A percentile compares a stretch with the other conserved stretches of the same genome.
phyloP scores from a whole-genome alignment of 352 stramenopile genomes.

The Pythium coloratum region DNA sequence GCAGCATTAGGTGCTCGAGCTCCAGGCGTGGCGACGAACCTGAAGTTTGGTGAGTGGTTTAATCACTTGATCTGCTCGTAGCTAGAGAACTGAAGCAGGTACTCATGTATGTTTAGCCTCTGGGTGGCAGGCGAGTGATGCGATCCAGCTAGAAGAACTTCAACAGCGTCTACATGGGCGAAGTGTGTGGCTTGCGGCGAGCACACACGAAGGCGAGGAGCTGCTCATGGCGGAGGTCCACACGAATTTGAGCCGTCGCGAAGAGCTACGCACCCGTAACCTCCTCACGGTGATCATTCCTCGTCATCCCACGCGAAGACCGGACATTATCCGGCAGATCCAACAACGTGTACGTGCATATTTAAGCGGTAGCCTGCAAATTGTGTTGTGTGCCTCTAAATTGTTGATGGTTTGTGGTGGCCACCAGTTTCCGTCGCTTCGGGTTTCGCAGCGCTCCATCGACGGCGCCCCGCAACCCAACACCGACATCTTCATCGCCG shows the following conservation, averaged over 20 bases:
- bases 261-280: slow-evolving; percentile 14
- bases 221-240: slow-evolving; percentile 45
- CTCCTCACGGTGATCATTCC: slow-evolving; percentile 61
- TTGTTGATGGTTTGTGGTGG: neutral
- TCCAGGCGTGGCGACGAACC: slow-evolving; percentile 40
- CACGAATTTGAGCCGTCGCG: neutral
- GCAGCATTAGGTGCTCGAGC: slow-evolving; percentile 37
- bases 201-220: slow-evolving; percentile 74
- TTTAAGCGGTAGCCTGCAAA: neutral
- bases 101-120: slow-evolving; percentile 16
- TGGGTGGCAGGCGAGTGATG: slow-evolving; percentile 11
- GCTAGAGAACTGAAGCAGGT: neutral
- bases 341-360: slow-evolving; percentile 11
- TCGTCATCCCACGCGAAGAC: slow-evolving; percentile 50
- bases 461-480: slow-evolving; percentile 29
- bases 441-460: slow-evolving; percentile 38
- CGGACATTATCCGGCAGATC: slow-evolving; percentile 39
- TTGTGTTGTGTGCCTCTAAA: neutral
- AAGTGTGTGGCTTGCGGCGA: slow-evolving; percentile 53
- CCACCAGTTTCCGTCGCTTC: slow-evolving; percentile 40
- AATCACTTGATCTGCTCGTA: neutral
- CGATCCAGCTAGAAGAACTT: slow-evolving; percentile 11
- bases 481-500: slow-evolving; percentile 60
- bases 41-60: slow-evolving; percentile 64
- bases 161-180: slow-evolving; percentile 27